Evolutionary conservation across 2,329 filamentous ascomycete species (phyloP), one percentile per base, ranked within the genome.

Genomic region (Coniochaeta sp.): DNA sequence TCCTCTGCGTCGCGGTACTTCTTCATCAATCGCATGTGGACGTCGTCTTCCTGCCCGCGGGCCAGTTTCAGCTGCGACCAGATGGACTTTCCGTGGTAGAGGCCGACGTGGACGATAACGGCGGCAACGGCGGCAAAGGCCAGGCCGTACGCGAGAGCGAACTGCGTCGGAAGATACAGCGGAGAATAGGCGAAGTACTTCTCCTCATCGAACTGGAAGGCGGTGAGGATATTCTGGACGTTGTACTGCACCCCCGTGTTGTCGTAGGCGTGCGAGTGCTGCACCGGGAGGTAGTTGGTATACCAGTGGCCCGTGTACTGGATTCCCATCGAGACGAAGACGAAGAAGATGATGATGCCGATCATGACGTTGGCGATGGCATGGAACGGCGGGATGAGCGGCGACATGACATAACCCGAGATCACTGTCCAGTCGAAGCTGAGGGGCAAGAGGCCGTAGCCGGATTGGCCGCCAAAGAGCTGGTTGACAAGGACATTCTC

Each of bases 111-210:
- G 8, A 84, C 77, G 47, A 86, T 71, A 60, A 85, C 84, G 10
- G 85, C 82, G 0, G 84, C 79, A 30, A 89, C 80, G 24, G 86
- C 83, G n/a, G 87, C 87, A 67, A 89, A 89, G 0, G 83, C 84
- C 12, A 89, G 74, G 1, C 86, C 86, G 65, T 89, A 85, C 8
- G 77, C 74, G 40, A 85, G 70, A 2, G 81, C 79, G 62, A 84
- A 89, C 62, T 87, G 86, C 0, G 85, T 81, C 2, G 84, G 79
- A 22, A 89, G 75, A 67, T 83, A 89, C 4, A 89, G 77, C 1
- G 87, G 87, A 22, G 86, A 89, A 70, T 89, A 89, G 24, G 76
- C 74, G 62, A 80, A 75, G 71, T 89, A 89, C 16, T 82, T 82
- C 2, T 77, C 78, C 65, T 81, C 78, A 69, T 89, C 81, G 61